phyloP scores from a whole-genome alignment of 768 basidiomycete species.

The Rickenella mellea region DNA sequence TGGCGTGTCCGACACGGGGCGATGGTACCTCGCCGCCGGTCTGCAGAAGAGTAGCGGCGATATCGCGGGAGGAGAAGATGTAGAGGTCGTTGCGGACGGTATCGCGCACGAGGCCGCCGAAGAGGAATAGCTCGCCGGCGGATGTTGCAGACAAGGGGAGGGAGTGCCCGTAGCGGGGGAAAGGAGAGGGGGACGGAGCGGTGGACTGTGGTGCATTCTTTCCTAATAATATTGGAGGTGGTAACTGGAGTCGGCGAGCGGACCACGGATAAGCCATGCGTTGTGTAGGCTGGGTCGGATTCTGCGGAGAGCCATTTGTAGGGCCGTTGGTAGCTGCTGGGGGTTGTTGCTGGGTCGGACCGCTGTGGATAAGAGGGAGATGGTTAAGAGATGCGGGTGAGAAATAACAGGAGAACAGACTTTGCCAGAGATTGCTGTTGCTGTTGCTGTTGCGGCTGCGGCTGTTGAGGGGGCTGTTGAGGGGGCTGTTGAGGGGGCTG shows the following conservation, averaged over 20 bases:
- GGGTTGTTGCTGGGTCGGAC: conserved; percentile 8
- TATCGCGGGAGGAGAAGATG: conserved; percentile 71
- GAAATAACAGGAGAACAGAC: conserved; percentile 16
- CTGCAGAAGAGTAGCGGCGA: conserved; percentile 73
- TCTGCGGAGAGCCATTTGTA: neutral
- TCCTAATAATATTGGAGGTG: conserved; percentile 53
- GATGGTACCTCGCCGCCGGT: conserved; percentile 84
- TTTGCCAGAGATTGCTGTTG: conserved; percentile 1
- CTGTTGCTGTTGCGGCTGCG: conserved; percentile 4
- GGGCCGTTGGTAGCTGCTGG: conserved; percentile 9
- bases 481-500: conserved; percentile 10
- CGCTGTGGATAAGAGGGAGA: conserved; percentile 23
- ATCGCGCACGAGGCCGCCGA: conserved; percentile 93
- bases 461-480: conserved; percentile 3
- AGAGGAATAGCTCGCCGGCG: conserved; percentile 90
- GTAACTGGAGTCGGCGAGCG: conserved; percentile 58
- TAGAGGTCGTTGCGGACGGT: conserved; percentile 88
- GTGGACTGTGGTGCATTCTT: conserved; percentile 58
- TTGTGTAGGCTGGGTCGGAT: conserved; percentile 13
- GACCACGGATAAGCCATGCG: conserved; percentile 80
- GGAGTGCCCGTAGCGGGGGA: conserved; percentile 94
- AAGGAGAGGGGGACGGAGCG: conserved; percentile 75
- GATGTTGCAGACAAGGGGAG: conserved; percentile 69
- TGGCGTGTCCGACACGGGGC: conserved; percentile 92
- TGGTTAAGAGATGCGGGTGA: conserved; percentile 18